Base-by-base conservation (phyloP, 1,284 basidiomycete species). In the Ceratobasidium sp. region DNA sequence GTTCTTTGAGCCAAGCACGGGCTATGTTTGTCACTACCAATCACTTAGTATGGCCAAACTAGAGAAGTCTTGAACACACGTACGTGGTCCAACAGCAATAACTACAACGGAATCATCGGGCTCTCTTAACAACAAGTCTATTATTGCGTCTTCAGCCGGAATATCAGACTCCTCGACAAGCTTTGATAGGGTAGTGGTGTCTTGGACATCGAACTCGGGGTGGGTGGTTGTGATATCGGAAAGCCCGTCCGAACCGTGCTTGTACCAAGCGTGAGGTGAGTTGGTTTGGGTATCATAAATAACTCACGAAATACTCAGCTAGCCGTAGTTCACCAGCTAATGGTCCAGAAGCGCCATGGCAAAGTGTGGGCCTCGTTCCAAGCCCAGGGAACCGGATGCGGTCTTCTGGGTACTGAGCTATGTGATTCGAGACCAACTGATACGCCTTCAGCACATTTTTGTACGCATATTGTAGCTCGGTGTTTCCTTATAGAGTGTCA, bases 401-500 rank as follows among this genome's bases (percentile, higher is more conserved):
- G 62, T 90, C 85, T 2, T 85, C 83, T 0, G 92, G 91, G 77
- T 89, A 80, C 24, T 83, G 80, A 16, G 86, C 83, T 16, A 97
- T 82, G 77, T 96, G 92, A 46, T 84, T 83, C 29, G 87, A 85
- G 48, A 98, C 83, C 0, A 88, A 88, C 75, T 91, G 87, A 81
- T 94, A 96, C 58, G 90, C 82, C 83, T 93, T 97, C 72, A 91
- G 83, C 75, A 96, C 85, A 81, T 98, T 98, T 41, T 83, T 78
- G 77, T 82, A 78, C 58, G 81, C 80, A 75, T 80, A 80, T 37
- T 81, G 81, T 22, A 86, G 78, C 0, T 80, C 80, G 19, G 81
- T 82, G 74, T 84, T 84, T 54, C 83, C 83, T 77, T 82, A 0
- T n/a, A 9, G 31, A 37, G 29, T 37, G 34, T 58, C 13, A 39